These are phyloP conservation scores for Beauveria scarabaeidicola DNA, from an alignment of 2,329 filamentous ascomycete species.

Conservation along the genomic window DNA sequence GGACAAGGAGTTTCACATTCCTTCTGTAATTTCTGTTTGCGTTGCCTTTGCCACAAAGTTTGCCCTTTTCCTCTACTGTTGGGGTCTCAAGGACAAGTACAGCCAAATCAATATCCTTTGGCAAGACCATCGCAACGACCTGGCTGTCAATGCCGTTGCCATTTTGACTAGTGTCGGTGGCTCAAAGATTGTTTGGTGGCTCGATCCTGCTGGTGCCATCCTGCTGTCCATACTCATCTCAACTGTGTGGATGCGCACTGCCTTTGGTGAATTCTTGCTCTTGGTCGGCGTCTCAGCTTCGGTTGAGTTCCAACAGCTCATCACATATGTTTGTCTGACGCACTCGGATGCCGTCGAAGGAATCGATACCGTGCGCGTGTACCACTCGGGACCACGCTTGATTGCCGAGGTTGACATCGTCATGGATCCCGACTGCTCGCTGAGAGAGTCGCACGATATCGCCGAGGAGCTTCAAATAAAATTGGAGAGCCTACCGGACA, in stretches of 20 bases:
- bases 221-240: constrained; percentile 72
- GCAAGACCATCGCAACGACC: constrained; percentile 95
- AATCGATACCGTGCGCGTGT: constrained; percentile 92
- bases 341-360: constrained; percentile 73
- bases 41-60: constrained; percentile 83
- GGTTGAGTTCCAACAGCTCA: constrained; percentile 79
- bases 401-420: constrained; percentile 96
- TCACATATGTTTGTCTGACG: constrained; percentile 86
- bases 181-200: constrained; percentile 83
- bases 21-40: constrained; percentile 75
- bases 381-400: constrained; percentile 79
- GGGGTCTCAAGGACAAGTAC: constrained; percentile 81
- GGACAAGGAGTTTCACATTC: constrained; percentile 63
- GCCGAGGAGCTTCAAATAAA: constrained; percentile 93
- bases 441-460: constrained; percentile 80
- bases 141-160: constrained; percentile 93
- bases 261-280: constrained; percentile 81
- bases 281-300: constrained; percentile 84
- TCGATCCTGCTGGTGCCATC: constrained; percentile 88
- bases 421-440: constrained; percentile 67
- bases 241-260: constrained; percentile 73
- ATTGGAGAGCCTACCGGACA: constrained; percentile 81
- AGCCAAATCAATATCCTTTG: constrained; percentile 86
- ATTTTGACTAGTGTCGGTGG: constrained; percentile 88
- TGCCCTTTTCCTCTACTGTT: constrained; percentile 81